A percentile compares a stretch with the other conserved stretches of the same genome.
Conservation (phyloP, 306 rosid genomes). For the Argentina anserina region DNA sequence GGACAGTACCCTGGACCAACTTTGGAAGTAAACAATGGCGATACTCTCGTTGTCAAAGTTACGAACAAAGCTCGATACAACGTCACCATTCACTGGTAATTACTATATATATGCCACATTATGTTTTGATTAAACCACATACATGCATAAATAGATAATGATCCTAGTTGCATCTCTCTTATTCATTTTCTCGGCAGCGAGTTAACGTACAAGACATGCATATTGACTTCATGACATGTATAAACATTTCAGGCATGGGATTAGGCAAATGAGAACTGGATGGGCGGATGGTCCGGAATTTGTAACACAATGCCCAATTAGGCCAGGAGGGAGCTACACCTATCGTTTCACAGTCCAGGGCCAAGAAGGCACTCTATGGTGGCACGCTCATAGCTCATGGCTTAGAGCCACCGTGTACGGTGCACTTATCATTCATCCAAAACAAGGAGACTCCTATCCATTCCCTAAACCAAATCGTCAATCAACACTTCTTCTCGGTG, state of each 20-base stretch:
- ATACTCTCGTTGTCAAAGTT: slow-evolving; percentile 69
- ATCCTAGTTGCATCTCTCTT: no score
- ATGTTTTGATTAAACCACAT: neutral
- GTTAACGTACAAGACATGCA: no score
- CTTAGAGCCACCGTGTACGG: slow-evolving; percentile 30
- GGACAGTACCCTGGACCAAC: slow-evolving; percentile 91
- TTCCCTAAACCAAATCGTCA: slow-evolving; percentile 16
- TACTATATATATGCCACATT: neutral
- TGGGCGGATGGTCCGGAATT: slow-evolving; percentile 29
- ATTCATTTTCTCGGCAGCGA: no score
- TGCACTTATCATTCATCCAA: slow-evolving; percentile 15
- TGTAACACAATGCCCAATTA: slow-evolving; percentile 23
- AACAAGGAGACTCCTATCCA: slow-evolving; percentile 8
- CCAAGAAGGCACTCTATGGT: slow-evolving; percentile 32
- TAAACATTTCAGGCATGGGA: slow-evolving; percentile 22
- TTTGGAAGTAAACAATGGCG: slow-evolving; percentile 73
- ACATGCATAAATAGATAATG: neutral
- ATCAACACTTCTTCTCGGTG: neutral
- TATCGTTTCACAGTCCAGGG: slow-evolving; percentile 22
- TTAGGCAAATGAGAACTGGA: slow-evolving; percentile 14
- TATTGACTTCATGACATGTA: no score
- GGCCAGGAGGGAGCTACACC: slow-evolving; percentile 12
- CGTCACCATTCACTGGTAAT: slow-evolving; percentile 78
- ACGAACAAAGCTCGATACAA: slow-evolving; percentile 83
- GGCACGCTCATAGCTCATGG: slow-evolving; percentile 30